Evolutionary conservation across 805 yeast species (phyloP), one percentile per base, ranked within the genome.

Genomic region (Clavispora asparagi): DNA sequence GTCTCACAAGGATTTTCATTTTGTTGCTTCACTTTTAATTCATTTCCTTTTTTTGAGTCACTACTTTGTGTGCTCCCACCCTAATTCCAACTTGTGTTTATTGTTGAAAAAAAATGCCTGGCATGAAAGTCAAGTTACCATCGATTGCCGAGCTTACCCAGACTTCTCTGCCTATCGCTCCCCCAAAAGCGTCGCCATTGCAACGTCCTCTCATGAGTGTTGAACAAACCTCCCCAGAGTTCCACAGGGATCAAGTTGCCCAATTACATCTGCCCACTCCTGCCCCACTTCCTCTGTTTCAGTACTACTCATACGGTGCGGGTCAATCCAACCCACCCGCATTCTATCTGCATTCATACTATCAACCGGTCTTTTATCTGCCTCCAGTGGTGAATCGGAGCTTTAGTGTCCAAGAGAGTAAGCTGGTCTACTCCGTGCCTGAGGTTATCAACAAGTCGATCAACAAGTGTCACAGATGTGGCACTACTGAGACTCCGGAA

Each of bases 401-500:
- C 25, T 36, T 16, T 30, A 19, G 40, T 26, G 37, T 29, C 11
- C 42, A 28, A 16, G 50, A 44, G 23, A 38, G 10, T 12, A 45
- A 23, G 33, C 29, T 29, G 11, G 40, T 42, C 9, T 48, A 44
- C 43, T 45, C 36, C 26, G 49, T 44, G 11, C 51, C 56, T 5
- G 59, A 53, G 27, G 47, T 54, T 19, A 44, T 51, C 35, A 49
- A 48, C 42, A 50, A 49, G 47, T 62, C 65, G 29, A 58, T 55
- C 44, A 68, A 70, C 49, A 66, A 64, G 49, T 71, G 76, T 45
- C 76, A 71, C 45, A 54, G 76, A 29, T 71, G 76, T 48, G 76
- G 75, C 13, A 71, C 75, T 31, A 70, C 74, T 1, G 76, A 71
- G 47, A 70, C 75, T 1, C 75, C 74, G 7, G 75, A 70, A 53